These are phyloP conservation scores for Naganishia vaughanmartiniae DNA, from an alignment of 768 basidiomycete genomes.

Conservation along the genomic window DNA sequence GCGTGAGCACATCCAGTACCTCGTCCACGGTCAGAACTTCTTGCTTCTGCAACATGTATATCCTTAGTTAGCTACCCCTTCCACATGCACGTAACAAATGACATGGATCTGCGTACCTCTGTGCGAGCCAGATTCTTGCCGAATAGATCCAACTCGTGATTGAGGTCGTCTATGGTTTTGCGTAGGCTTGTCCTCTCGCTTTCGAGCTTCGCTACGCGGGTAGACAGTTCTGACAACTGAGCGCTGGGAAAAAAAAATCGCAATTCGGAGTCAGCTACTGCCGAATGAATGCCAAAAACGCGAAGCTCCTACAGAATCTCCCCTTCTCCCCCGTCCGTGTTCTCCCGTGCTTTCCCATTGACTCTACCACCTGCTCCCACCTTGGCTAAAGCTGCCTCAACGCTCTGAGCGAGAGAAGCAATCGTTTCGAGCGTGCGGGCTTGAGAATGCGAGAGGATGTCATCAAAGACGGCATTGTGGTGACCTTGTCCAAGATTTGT, in stretches of 20 bases:
- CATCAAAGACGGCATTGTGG: conserved; percentile 41
- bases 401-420: conserved; percentile 32
- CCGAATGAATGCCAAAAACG: not conserved
- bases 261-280: not conserved
- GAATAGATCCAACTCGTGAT: conserved; percentile 21
- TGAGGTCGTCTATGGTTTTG: conserved; percentile 25
- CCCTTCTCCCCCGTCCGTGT: conserved; percentile 22
- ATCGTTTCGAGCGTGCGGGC: conserved; percentile 47
- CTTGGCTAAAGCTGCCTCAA: not conserved
- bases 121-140: conserved; percentile 22
- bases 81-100: too few relatives aligned
- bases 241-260: not conserved
- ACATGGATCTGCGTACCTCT: conserved; percentile 19
- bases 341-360: not conserved
- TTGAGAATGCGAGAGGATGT: conserved; percentile 47
- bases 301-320: conserved; percentile 25
- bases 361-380: not conserved
- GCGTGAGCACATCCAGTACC: not conserved
- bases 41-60: not conserved
- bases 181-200: conserved; percentile 20
- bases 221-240: conserved; percentile 21
- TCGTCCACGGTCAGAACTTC: not conserved
- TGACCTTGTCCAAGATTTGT: not conserved
- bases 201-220: conserved; percentile 23
- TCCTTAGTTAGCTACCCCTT: not conserved